phyloP scores from a whole-genome alignment of 2,329 filamentous ascomycete species.

The Fusarium verrucosum region DNA sequence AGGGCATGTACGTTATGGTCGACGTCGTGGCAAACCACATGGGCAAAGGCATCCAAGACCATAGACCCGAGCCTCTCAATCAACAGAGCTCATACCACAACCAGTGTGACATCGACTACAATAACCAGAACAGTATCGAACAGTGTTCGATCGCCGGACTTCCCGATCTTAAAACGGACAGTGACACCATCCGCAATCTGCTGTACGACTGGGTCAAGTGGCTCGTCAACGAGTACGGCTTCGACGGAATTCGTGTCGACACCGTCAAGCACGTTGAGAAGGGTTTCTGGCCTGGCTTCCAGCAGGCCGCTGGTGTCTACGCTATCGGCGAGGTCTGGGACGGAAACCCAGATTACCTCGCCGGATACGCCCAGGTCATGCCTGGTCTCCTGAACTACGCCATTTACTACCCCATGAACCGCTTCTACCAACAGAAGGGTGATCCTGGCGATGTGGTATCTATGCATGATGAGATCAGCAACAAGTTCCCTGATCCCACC shows the following conservation, averaged over 20 bases:
- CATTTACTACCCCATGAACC: constrained; percentile 54
- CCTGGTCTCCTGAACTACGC: constrained; percentile 71
- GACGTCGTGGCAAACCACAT: constrained; percentile 70
- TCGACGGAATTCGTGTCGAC: constrained; percentile 70
- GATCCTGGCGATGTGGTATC: constrained; percentile 52
- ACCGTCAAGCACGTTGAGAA: constrained; percentile 70
- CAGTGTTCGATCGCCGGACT: constrained; percentile 49
- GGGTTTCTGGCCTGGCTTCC: constrained; percentile 66
- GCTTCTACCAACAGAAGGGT: constrained; percentile 52
- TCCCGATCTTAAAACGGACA: constrained; percentile 69
- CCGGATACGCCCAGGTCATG: constrained; percentile 63
- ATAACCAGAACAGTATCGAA: constrained; percentile 24
- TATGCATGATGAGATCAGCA: constrained; percentile 50
- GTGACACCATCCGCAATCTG: constrained; percentile 56
- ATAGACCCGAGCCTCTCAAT: constrained; percentile 58
- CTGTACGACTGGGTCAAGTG: constrained; percentile 68
- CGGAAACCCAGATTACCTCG: constrained; percentile 60
- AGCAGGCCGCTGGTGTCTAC: constrained; percentile 65
- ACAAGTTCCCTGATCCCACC: constrained; percentile 44
- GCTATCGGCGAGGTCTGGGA: constrained; percentile 68
- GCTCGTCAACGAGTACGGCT: constrained; percentile 67
- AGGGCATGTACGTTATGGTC: constrained; percentile 65
- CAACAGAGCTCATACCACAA: constrained; percentile 45
- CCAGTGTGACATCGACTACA: constrained; percentile 20
- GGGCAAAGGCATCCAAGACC: constrained; percentile 57